A percentile compares a stretch with the other conserved stretches of the same genome.
Evolutionary conservation across 169 alveolate genomes (phyloP).

Genomic region (Eimeria necatrix): DNA sequence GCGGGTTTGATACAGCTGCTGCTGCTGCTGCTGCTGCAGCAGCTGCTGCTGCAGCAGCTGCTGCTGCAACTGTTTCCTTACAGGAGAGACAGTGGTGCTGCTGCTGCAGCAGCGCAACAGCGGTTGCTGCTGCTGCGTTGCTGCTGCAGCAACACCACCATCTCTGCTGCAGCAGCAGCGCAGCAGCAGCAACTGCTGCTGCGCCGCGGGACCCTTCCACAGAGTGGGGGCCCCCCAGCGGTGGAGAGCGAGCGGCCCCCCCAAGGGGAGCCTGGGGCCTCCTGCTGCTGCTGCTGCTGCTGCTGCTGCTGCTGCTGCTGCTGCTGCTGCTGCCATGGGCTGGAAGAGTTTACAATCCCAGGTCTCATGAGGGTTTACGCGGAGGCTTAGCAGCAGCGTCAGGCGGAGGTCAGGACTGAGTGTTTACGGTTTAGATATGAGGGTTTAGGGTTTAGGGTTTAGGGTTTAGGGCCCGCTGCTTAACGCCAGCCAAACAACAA

Average conservation of each 20-base stretch:
- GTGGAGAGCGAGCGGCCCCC: not conserved
- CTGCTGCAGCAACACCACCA: too few relatives aligned
- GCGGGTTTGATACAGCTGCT: not conserved
- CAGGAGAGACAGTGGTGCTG: not conserved
- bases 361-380: too few relatives aligned
- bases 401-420: too few relatives aligned
- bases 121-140: too few relatives aligned
- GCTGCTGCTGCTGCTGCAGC: conserved; percentile 8
- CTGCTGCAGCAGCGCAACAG: too few relatives aligned
- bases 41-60: not conserved
- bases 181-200: not conserved
- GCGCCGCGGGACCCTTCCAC: not conserved
- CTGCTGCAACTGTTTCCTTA: not conserved
- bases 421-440: too few relatives aligned
- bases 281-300: not conserved
- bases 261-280: not conserved
- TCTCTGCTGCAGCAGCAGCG: not conserved
- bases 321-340: conserved; percentile 2
- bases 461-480: not conserved
- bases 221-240: too few relatives aligned
- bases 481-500: too few relatives aligned
- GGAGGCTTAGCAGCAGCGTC: too few relatives aligned
- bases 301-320: conserved; percentile 43
- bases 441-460: not conserved
- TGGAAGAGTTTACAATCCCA: not conserved